These are phyloP conservation scores for Aspergillus thermomutatus DNA, from an alignment of 2,329 filamentous ascomycete genomes.

Conservation along the genomic window DNA sequence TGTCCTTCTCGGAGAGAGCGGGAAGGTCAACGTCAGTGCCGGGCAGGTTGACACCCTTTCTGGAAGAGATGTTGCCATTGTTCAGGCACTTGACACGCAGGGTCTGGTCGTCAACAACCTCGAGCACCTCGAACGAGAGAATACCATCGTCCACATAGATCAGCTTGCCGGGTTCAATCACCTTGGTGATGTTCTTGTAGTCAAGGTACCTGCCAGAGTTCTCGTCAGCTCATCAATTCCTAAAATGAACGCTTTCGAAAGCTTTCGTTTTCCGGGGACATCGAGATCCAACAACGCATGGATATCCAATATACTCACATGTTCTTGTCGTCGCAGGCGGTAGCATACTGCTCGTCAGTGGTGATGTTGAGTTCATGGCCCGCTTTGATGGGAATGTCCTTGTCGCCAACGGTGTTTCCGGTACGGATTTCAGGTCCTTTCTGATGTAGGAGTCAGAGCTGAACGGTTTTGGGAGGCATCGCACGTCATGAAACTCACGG, in stretches of 20 bases:
- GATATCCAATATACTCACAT: conserved; percentile 61
- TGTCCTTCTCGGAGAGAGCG: conserved; percentile 96
- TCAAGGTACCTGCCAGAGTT: conserved; percentile 72
- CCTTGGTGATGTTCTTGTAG: conserved; percentile 99
- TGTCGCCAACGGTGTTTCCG: conserved; percentile 67
- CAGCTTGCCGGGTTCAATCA: conserved; percentile 83
- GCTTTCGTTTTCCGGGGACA: neutral
- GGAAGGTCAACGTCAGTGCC: conserved; percentile 98
- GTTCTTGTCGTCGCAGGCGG: conserved; percentile 80
- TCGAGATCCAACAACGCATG: neutral
- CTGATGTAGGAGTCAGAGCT: conserved; percentile 30
- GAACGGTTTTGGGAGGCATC: neutral
- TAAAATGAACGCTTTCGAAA: neutral
- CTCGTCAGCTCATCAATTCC: conserved; percentile 12
- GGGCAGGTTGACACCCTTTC: conserved; percentile 98
- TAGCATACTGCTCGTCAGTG: conserved; percentile 89
- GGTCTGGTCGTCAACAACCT: conserved; percentile 84
- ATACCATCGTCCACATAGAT: conserved; percentile 99
- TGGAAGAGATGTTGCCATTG: conserved; percentile 98
- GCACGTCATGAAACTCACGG: conserved; percentile 54
- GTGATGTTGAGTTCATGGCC: conserved; percentile 91
- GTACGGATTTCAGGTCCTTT: conserved; percentile 87
- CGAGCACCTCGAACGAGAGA: conserved; percentile 89
- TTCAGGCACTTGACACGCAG: conserved; percentile 84
- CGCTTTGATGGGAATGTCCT: conserved; percentile 74